These are phyloP conservation scores for Oidiodendron maius DNA, from an alignment of 495 filamentous ascomycete genomes.

Conservation along the genomic window DNA sequence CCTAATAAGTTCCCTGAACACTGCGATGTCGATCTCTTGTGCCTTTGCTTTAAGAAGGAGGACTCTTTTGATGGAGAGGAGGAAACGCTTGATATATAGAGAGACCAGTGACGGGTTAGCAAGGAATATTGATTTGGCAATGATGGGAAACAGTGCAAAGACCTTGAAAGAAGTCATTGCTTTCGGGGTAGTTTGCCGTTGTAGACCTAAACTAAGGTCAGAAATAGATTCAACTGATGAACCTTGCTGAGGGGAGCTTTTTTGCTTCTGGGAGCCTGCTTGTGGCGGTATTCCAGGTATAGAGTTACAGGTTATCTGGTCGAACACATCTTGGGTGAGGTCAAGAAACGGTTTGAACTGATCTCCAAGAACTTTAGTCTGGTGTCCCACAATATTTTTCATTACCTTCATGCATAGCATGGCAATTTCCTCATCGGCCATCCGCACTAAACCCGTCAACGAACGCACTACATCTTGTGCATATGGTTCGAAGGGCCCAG, in stretches of 20 bases:
- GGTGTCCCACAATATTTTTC: conserved; percentile 91
- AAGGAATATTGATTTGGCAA: conserved; percentile 97
- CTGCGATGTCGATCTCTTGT: conserved; percentile 84
- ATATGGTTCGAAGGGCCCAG: conserved; percentile 79
- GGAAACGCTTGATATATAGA: conserved; percentile 84
- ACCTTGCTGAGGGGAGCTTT: conserved; percentile 80
- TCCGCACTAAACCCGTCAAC: conserved; percentile 78
- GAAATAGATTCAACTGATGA: conserved; percentile 77
- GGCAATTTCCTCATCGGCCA: conserved; percentile 97
- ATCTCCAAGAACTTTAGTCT: conserved; percentile 65
- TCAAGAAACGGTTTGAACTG: conserved; percentile 87
- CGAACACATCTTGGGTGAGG: conserved; percentile 92
- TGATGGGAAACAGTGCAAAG: conserved; percentile 93
- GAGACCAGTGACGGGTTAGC: conserved; percentile 73
- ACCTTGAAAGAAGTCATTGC: conserved; percentile 99
- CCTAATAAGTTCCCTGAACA: conserved; percentile 96
- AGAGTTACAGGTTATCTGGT: conserved; percentile 80
- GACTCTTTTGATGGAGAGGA: conserved; percentile 88
- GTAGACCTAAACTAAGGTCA: conserved; percentile 67
- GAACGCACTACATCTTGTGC: conserved; percentile 81
- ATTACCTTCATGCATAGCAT: conserved; percentile 96
- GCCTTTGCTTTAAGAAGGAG: conserved; percentile 86
- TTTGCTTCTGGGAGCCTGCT: conserved; percentile 52
- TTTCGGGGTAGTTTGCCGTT: conserved; percentile 74
- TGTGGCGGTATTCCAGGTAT: conserved; percentile 69